phyloP scores from a whole-genome alignment of 805 yeast genomes.

The Pichia rugopelliculosa region DNA sequence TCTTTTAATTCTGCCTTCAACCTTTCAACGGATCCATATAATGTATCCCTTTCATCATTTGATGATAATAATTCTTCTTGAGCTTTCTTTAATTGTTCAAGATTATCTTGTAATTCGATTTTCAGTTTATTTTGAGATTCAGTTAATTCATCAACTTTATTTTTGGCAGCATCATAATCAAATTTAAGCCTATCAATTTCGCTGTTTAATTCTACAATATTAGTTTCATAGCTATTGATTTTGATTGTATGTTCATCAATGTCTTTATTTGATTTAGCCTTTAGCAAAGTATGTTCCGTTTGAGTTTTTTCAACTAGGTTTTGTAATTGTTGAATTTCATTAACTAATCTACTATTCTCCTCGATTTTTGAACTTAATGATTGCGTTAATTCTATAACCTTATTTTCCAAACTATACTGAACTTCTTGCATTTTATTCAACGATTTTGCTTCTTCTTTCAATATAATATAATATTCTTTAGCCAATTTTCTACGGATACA shows the following conservation, averaged over 20 bases:
- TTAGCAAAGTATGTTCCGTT: slow-evolving; percentile 44
- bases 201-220: slow-evolving; percentile 42
- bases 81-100: slow-evolving; percentile 55
- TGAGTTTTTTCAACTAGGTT: slow-evolving; percentile 46
- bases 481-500: slow-evolving; percentile 74
- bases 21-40: slow-evolving; percentile 53
- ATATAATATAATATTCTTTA: slow-evolving; percentile 46
- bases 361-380: slow-evolving; percentile 69
- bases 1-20: slow-evolving; percentile 36
- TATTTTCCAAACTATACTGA: slow-evolving; percentile 88
- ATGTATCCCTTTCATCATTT: slow-evolving; percentile 57
- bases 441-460: slow-evolving; percentile 86
- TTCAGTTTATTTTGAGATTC: slow-evolving; percentile 55
- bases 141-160: slow-evolving; percentile 52
- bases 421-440: slow-evolving; percentile 86
- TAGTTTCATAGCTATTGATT: slow-evolving; percentile 40
- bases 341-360: slow-evolving; percentile 68
- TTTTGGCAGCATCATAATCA: slow-evolving; percentile 51
- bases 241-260: slow-evolving; percentile 38
- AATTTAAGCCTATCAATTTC: slow-evolving; percentile 49
- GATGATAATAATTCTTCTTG: slow-evolving; percentile 51
- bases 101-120: slow-evolving; percentile 52
- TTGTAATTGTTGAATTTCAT: slow-evolving; percentile 51
- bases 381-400: slow-evolving; percentile 94
- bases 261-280: slow-evolving; percentile 48